These are phyloP conservation scores for Candida michaelii DNA, from an alignment of 805 yeast genomes.

Conservation along the genomic window DNA sequence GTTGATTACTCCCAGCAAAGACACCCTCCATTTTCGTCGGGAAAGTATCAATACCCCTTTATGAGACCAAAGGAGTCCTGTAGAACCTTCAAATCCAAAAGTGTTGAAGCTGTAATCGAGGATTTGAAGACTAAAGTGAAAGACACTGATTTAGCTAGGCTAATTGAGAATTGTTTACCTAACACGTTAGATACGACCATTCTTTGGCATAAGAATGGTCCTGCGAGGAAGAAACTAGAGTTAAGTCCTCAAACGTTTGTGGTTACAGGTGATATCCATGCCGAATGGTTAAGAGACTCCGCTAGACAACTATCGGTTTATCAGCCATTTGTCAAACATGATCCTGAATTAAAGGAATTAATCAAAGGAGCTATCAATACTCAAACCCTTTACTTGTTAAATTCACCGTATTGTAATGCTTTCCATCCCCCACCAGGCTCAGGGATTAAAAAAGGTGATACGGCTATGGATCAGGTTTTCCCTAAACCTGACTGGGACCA, in stretches of 20 bases:
- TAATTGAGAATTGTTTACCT: conserved; percentile 82
- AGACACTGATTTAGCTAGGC: conserved; percentile 67
- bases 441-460: conserved; percentile 46
- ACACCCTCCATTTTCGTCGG: conserved; percentile 60
- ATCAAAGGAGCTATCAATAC: conserved; percentile 78
- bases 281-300: conserved; percentile 90
- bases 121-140: conserved; percentile 50
- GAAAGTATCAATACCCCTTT: conserved; percentile 57
- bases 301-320: conserved; percentile 81
- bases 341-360: conserved; percentile 48
- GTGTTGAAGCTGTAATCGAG: conserved; percentile 59
- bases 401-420: conserved; percentile 85
- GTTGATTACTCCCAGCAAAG: conserved; percentile 52
- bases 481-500: conserved; percentile 70
- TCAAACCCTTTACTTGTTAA: conserved; percentile 63
- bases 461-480: conserved; percentile 61
- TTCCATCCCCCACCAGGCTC: conserved; percentile 77
- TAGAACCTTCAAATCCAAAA: conserved; percentile 65
- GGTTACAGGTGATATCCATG: conserved; percentile 91
- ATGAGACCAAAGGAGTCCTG: conserved; percentile 76
- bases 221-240: not conserved
- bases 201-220: conserved; percentile 74
- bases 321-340: conserved; percentile 57
- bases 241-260: conserved; percentile 60
- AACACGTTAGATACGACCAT: conserved; percentile 88